Evolutionary conservation across 2,329 filamentous ascomycete genomes (phyloP).

Genomic region (Phialophora tarda): DNA sequence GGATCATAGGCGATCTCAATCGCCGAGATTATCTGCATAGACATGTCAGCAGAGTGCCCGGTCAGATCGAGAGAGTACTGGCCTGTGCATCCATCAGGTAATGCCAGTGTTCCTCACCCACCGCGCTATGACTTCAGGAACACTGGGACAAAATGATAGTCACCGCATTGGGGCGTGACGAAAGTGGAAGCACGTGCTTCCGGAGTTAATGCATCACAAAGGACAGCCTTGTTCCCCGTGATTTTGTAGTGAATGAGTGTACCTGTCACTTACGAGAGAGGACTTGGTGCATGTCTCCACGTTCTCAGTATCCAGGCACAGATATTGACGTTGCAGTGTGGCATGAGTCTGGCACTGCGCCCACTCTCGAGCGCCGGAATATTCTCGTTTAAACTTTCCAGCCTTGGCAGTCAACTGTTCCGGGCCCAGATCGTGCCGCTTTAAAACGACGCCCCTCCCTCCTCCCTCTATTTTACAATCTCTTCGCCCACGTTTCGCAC

Average conservation of each 20-base stretch:
- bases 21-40: constrained; percentile 55
- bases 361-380: not conserved
- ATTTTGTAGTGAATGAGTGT: constrained; percentile 4
- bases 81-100: constrained; percentile 41
- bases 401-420: not conserved
- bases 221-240: not conserved
- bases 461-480: no score
- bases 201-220: constrained; percentile 33
- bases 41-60: constrained; percentile 58
- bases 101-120: constrained; percentile 41
- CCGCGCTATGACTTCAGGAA: constrained; percentile 36
- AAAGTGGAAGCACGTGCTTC: constrained; percentile 41
- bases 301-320: not conserved
- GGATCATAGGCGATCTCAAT: constrained; percentile 93
- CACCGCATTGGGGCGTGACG: constrained; percentile 39
- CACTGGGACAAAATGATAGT: constrained; percentile 38
- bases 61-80: constrained; percentile 43
- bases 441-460: no score
- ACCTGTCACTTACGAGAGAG: not conserved
- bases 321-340: constrained; percentile 3
- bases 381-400: constrained; percentile 9
- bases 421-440: not conserved
- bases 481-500: no score
- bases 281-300: not conserved
- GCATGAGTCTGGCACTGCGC: not conserved